Evolutionary conservation across 768 basidiomycete genomes (phyloP).

Genomic region (Rubroboletus pulcherrimus): DNA sequence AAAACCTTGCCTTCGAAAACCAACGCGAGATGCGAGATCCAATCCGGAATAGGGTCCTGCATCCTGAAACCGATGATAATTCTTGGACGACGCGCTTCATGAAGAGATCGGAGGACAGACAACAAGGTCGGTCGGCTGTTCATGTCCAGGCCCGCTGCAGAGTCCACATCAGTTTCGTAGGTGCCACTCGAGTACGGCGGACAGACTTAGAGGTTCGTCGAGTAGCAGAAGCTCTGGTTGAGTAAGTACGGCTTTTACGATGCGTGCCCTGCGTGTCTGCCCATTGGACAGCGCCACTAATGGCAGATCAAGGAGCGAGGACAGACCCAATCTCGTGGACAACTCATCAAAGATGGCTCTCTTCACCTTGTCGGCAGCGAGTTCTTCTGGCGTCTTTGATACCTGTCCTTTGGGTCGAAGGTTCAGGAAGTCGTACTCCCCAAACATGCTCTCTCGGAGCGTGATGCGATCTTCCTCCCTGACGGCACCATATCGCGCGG

Average conservation of each 20-base stretch:
- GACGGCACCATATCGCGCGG: constrained; percentile 86
- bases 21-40: constrained; percentile 65
- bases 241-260: constrained; percentile 69
- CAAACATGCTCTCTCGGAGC: constrained; percentile 66
- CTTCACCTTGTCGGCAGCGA: constrained; percentile 24
- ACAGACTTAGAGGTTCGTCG: constrained; percentile 88
- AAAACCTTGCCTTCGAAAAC: constrained; percentile 47
- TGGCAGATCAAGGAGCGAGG: constrained; percentile 72
- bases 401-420: constrained; percentile 21
- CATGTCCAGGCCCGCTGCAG: constrained; percentile 74
- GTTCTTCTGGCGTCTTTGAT: constrained; percentile 22
- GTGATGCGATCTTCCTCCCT: constrained; percentile 81
- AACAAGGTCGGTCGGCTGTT: constrained; percentile 54
- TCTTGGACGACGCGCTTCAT: constrained; percentile 47
- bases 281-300: constrained; percentile 86
- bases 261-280: constrained; percentile 83
- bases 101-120: constrained; percentile 51
- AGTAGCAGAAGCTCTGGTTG: constrained; percentile 74
- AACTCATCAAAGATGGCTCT: constrained; percentile 48
- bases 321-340: constrained; percentile 54
- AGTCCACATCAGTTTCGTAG: not conserved
- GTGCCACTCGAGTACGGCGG: not conserved
- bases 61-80: constrained; percentile 63
- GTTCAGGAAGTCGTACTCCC: constrained; percentile 42
- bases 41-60: constrained; percentile 71